Conservation (phyloP, 139 green algal species). For the Yamagishiella unicocca region DNA sequence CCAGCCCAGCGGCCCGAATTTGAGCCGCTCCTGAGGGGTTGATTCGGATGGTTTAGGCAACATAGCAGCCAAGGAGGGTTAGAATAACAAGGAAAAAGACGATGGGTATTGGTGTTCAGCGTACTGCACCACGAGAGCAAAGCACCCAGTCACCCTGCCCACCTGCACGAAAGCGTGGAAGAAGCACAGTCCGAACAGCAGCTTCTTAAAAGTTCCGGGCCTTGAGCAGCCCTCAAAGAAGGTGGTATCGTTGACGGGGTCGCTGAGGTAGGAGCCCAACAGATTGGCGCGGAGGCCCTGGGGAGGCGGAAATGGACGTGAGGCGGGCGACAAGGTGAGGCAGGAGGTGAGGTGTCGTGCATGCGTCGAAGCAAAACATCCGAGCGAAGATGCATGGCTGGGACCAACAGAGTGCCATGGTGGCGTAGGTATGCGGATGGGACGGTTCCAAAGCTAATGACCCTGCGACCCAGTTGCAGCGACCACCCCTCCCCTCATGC, state of each 20-base stretch:
- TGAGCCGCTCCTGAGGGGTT: constrained; percentile 73
- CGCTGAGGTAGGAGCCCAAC: constrained; percentile 68
- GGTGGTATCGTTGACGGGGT: constrained; percentile 66
- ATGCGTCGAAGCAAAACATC: too few species aligned
- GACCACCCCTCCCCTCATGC: too few species aligned
- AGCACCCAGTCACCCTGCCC: neutral
- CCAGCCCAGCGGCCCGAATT: constrained; percentile 87
- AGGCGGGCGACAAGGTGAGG: too few species aligned
- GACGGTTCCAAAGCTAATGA: too few species aligned
- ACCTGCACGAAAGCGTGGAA: constrained; percentile 74
- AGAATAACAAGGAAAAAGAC: neutral
- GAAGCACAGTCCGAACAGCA: constrained; percentile 74
- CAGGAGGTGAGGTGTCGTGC: too few species aligned
- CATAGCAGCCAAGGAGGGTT: neutral
- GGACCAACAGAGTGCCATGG: too few species aligned
- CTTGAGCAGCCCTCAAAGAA: constrained; percentile 68
- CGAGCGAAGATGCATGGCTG: too few species aligned
- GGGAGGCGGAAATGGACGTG: neutral
- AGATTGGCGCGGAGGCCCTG: constrained; percentile 74
- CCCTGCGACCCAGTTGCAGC: too few species aligned
- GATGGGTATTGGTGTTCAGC: neutral
- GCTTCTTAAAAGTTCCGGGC: constrained; percentile 63
- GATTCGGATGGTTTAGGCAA: neutral
- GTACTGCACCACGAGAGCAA: neutral
- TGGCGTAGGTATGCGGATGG: too few species aligned